Evolutionary conservation across 495 filamentous ascomycete species (phyloP).

Genomic region (Extremus antarcticus): DNA sequence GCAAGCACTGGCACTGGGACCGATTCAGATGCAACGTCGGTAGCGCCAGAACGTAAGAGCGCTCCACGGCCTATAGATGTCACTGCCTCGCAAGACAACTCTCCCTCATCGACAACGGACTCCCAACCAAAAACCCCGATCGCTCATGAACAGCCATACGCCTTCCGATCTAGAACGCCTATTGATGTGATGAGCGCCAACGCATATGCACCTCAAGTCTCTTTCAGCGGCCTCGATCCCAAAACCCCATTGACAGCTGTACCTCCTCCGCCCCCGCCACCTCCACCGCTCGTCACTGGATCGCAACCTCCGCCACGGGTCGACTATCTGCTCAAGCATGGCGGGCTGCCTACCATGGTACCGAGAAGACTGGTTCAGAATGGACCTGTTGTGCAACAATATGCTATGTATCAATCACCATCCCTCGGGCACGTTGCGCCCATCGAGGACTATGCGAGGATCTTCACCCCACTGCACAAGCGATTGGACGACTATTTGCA

Average conservation of each 20-base stretch:
- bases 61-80: slow-evolving; percentile 28
- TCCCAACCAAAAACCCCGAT: slow-evolving; percentile 50
- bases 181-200: slow-evolving; percentile 23
- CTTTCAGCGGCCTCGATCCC: slow-evolving; percentile 3
- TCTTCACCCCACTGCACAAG: slow-evolving; percentile 70
- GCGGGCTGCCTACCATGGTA: slow-evolving; percentile 57
- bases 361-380: slow-evolving; percentile 52
- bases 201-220: slow-evolving; percentile 7
- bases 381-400: slow-evolving; percentile 23
- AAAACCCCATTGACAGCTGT: slow-evolving; percentile 13
- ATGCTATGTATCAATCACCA: slow-evolving; percentile 38
- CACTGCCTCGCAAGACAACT: slow-evolving; percentile 33
- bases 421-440: slow-evolving; percentile 16
- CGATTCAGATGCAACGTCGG: slow-evolving; percentile 56
- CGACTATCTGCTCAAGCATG: slow-evolving; percentile 81
- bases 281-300: slow-evolving; percentile 62
- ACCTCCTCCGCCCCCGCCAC: slow-evolving; percentile 49
- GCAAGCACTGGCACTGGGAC: slow-evolving; percentile 33
- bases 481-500: slow-evolving; percentile 75
- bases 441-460: slow-evolving; percentile 42
- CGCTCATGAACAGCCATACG: slow-evolving; percentile 38
- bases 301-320: slow-evolving; percentile 59
- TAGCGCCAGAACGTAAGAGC: slow-evolving; percentile 49
- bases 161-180: slow-evolving; percentile 19
- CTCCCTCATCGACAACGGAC: slow-evolving; percentile 28